A percentile compares a stretch with the other conserved stretches of the same genome.
phyloP scores from a whole-genome alignment of 495 filamentous ascomycete species.

The Hyaloscypha bicolor region DNA sequence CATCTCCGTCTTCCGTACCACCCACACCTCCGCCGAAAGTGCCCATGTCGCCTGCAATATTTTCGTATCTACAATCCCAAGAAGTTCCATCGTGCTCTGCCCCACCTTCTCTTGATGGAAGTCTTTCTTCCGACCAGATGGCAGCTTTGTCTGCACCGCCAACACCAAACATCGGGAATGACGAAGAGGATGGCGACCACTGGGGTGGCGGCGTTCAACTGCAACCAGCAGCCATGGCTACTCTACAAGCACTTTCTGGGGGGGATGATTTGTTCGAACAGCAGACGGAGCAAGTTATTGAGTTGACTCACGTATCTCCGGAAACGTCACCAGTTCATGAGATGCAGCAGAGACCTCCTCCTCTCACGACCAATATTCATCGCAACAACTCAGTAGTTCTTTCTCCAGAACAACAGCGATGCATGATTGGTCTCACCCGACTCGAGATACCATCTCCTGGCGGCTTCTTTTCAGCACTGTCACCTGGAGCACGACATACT shows the following conservation, averaged over 20 bases:
- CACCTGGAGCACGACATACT: conserved; percentile 69
- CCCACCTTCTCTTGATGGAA: conserved; percentile 86
- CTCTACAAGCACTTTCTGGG: conserved; percentile 72
- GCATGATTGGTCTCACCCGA: conserved; percentile 58
- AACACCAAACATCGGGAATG: conserved; percentile 70
- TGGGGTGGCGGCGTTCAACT: conserved; percentile 72
- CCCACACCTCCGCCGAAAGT: conserved; percentile 77
- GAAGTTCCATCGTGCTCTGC: conserved; percentile 74
- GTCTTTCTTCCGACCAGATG: conserved; percentile 81
- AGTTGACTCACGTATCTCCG: conserved; percentile 34
- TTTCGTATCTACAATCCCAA: conserved; percentile 62
- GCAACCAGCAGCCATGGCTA: conserved; percentile 75
- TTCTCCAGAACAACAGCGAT: conserved; percentile 46
- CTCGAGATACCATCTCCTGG: conserved; percentile 87
- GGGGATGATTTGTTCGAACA: conserved; percentile 45
- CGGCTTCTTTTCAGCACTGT: conserved; percentile 86
- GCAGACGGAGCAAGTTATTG: conserved; percentile 52
- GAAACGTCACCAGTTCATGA: conserved; percentile 21
- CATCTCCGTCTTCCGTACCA: conserved; percentile 76
- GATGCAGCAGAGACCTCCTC: conserved; percentile 37
- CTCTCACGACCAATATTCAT: conserved; percentile 32
- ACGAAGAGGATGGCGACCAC: conserved; percentile 46
- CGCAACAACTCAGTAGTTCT: conserved; percentile 37
- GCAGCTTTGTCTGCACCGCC: conserved; percentile 75
- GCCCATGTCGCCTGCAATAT: conserved; percentile 72